Conservation (phyloP, 2,329 filamentous ascomycete genomes). For the Chalara sp. region DNA sequence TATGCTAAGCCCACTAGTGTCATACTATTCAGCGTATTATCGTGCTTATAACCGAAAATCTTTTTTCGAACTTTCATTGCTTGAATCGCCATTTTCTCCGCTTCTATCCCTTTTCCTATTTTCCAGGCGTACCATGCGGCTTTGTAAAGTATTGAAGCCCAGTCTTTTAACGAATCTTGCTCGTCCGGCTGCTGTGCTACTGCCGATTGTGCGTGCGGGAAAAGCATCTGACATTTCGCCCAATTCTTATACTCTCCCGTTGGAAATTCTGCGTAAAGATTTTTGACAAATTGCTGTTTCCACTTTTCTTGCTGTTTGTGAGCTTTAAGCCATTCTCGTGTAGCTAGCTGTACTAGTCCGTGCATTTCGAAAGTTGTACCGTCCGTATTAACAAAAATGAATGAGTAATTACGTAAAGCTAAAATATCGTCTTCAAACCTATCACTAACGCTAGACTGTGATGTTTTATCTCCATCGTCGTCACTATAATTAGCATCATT, state of each 20-base stretch:
- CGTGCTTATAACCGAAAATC: constrained; percentile 12
- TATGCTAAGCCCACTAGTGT: constrained; percentile 8
- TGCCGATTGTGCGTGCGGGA: constrained; percentile 15
- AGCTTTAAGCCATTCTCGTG: constrained; percentile 28
- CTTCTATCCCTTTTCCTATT: constrained; percentile 9
- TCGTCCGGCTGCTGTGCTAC: constrained; percentile 10
- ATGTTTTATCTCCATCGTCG: constrained; percentile 5
- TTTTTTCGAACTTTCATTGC: constrained; percentile 11
- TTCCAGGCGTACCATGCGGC: constrained; percentile 15
- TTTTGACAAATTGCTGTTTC: constrained; percentile 24
- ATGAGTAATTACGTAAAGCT: constrained; percentile 29
- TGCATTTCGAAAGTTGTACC: constrained; percentile 34
- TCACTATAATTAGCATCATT: not conserved
- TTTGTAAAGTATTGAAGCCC: constrained; percentile 16
- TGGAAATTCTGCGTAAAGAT: constrained; percentile 18
- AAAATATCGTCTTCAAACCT: constrained; percentile 26
- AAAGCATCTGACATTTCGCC: constrained; percentile 14
- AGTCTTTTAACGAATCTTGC: constrained; percentile 11
- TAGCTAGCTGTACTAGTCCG: constrained; percentile 33
- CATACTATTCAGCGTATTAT: constrained; percentile 14
- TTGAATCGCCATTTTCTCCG: constrained; percentile 8
- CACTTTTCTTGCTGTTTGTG: constrained; percentile 22
- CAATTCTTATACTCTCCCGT: constrained; percentile 17
- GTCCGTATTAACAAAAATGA: constrained; percentile 23
- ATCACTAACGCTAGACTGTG: constrained; percentile 9